Percentiles rank a stretch among this genome's conserved stretches.
Evolutionary conservation across 148 eudicot species (phyloP).

Genomic region (Vaccinium macrocarpon): DNA sequence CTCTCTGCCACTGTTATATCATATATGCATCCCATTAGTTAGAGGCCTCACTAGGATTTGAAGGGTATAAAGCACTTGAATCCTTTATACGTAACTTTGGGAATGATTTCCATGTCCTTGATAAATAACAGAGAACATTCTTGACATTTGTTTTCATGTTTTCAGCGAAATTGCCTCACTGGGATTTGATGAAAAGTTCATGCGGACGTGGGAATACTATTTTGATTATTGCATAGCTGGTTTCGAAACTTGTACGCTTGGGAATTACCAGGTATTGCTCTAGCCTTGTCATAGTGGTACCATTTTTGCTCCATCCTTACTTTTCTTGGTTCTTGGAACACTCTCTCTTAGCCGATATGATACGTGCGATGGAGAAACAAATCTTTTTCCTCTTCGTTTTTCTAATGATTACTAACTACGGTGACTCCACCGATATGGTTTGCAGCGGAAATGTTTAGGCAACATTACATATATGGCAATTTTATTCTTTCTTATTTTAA

Average conservation of each 20-base stretch:
- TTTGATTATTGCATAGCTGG: constrained; percentile 90
- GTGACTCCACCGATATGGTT: not conserved
- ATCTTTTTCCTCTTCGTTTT: not conserved
- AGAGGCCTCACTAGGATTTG: not conserved
- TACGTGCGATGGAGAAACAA: not conserved
- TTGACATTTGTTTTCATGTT: not conserved
- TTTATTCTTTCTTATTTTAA: not conserved
- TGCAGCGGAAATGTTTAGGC: not conserved
- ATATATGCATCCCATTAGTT: not conserved
- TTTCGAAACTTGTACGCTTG: constrained; percentile 61
- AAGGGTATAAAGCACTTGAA: not conserved
- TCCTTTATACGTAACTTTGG: not conserved
- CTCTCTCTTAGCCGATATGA: not conserved
- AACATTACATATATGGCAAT: not conserved
- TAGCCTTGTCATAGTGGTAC: not conserved
- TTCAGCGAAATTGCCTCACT: not conserved
- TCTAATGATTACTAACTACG: not conserved
- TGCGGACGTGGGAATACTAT: constrained; percentile 85
- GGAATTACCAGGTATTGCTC: constrained; percentile 70
- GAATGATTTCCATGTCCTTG: not conserved
- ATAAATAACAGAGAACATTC: not conserved
- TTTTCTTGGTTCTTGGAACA: not conserved
- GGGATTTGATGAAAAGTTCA: constrained; percentile 77
- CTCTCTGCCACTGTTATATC: not conserved
- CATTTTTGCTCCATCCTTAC: not conserved